These are phyloP conservation scores for Dactylellina cionopaga DNA, from an alignment of 2,329 filamentous ascomycete genomes.

Conservation along the genomic window DNA sequence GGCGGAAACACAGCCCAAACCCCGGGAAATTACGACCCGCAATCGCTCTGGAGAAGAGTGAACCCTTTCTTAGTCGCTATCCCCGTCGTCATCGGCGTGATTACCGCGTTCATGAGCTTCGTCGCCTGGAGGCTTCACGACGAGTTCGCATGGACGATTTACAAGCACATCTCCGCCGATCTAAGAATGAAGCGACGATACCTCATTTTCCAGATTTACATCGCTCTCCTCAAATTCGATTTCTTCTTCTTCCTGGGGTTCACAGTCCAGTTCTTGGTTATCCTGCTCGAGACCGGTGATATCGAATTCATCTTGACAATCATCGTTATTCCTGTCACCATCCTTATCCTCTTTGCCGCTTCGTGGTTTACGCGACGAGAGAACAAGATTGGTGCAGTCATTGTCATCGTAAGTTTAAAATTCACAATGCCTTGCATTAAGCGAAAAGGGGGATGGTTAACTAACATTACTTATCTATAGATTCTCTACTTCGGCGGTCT, in stretches of 20 bases:
- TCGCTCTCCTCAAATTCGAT: conserved; percentile 96
- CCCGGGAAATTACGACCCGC: conserved; percentile 26
- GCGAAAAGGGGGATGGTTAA: too few relatives aligned
- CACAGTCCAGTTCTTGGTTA: conserved; percentile 95
- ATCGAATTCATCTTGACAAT: conserved; percentile 87
- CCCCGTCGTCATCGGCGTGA: conserved; percentile 81
- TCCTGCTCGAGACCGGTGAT: conserved; percentile 73
- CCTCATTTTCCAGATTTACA: conserved; percentile 97
- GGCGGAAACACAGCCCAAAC: conserved; percentile 31
- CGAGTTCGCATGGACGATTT: conserved; percentile 98
- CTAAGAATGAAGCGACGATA: conserved; percentile 96
- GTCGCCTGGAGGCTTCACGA: conserved; percentile 96
- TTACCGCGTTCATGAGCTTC: conserved; percentile 76
- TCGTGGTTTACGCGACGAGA: conserved; percentile 87
- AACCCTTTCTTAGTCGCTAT: conserved; percentile 84
- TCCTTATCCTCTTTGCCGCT: conserved; percentile 84
- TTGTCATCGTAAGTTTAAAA: conserved; percentile 71
- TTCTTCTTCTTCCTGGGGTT: conserved; percentile 99
- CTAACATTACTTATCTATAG: conserved; percentile 58
- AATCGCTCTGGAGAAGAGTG: conserved; percentile 73
- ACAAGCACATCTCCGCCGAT: conserved; percentile 98
- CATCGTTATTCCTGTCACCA: conserved; percentile 88
- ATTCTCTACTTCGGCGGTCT: conserved; percentile 86
- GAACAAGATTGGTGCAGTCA: conserved; percentile 78
- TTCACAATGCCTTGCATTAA: too few relatives aligned